A percentile compares a stretch with the other conserved stretches of the same genome.
Evolutionary conservation across 192 early-diverging fungal species (phyloP).

Genomic region (Gorgonomyces haynaldii): DNA sequence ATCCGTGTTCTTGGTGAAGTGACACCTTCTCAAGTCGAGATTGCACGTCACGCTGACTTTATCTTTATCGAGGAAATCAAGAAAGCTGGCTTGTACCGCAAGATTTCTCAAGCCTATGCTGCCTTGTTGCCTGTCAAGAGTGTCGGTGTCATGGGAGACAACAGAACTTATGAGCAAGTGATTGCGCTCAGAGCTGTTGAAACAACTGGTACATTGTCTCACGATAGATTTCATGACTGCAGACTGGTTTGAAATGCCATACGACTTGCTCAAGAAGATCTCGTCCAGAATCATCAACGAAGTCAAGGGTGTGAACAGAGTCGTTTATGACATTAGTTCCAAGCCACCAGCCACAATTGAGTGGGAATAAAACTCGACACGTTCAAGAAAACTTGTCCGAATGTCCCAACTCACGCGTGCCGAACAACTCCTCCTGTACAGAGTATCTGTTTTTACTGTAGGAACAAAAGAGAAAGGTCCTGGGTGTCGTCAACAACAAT

Average conservation of each 20-base stretch:
- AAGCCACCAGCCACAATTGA: conserved; percentile 99
- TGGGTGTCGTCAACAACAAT: no score
- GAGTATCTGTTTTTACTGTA: no score
- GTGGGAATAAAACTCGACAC: conserved; percentile 75
- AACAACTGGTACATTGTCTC: conserved; percentile 43
- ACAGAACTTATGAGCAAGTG: conserved; percentile 97
- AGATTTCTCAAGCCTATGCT: conserved; percentile 97
- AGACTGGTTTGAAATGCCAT: conserved; percentile 82
- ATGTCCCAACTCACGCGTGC: no score
- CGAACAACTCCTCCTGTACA: no score
- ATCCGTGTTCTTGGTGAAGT: conserved; percentile 97
- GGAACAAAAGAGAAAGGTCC: no score
- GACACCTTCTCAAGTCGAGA: conserved; percentile 81
- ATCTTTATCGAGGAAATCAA: conserved; percentile 99
- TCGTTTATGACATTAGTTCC: conserved; percentile 91
- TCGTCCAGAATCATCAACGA: conserved; percentile 96
- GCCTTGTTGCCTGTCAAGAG: conserved; percentile 87
- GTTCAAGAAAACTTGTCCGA: no score
- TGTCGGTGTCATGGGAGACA: conserved; percentile 99
- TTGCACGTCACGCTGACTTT: conserved; percentile 87
- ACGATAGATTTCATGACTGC: conserved; percentile 89
- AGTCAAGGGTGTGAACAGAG: conserved; percentile 95
- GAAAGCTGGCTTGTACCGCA: conserved; percentile 89
- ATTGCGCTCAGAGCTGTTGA: conserved; percentile 95
- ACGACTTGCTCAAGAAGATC: conserved; percentile 81